phyloP scores from a whole-genome alignment of 495 filamentous ascomycete species.

The Penicillium pancosmium region DNA sequence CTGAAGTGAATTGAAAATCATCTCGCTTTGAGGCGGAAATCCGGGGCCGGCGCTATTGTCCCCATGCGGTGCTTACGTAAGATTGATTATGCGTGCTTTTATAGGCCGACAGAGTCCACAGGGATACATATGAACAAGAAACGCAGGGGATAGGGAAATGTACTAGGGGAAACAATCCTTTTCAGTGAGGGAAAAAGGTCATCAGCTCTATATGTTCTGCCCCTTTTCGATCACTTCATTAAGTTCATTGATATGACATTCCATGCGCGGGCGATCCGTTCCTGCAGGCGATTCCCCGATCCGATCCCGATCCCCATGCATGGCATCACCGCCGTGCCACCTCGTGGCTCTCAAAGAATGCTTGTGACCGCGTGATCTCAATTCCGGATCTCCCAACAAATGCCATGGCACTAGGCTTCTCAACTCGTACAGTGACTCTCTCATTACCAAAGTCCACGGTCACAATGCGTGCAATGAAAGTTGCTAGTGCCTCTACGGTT shows the following conservation, averaged over 20 bases:
- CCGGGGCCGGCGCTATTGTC: constrained; percentile 30
- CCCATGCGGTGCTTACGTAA: constrained; percentile 28
- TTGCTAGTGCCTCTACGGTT: constrained; percentile 60
- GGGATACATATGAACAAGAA: background rate
- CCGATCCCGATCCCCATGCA: constrained; percentile 3
- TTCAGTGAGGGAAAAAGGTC: background rate
- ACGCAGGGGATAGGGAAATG: background rate
- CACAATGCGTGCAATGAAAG: constrained; percentile 53
- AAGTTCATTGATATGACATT: background rate
- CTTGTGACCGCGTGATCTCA: constrained; percentile 54
- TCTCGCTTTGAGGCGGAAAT: constrained; percentile 28
- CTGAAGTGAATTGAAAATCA: constrained; percentile 19
- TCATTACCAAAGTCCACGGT: constrained; percentile 55
- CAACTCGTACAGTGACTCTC: constrained; percentile 54
- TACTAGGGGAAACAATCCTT: background rate
- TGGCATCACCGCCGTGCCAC: constrained; percentile 10
- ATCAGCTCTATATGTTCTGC: background rate
- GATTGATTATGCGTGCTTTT: constrained; percentile 16
- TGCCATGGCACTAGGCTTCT: constrained; percentile 60
- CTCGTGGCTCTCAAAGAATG: constrained; percentile 46
- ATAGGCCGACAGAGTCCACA: constrained; percentile 3
- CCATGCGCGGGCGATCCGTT: constrained; percentile 3
- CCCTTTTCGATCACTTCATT: background rate
- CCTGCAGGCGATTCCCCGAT: background rate
- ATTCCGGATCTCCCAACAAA: constrained; percentile 59